A percentile compares a stretch with the other conserved stretches of the same genome.
These are phyloP conservation scores for Lipomyces yamanashiensis DNA, from an alignment of 805 yeast species.

Conservation along the genomic window DNA sequence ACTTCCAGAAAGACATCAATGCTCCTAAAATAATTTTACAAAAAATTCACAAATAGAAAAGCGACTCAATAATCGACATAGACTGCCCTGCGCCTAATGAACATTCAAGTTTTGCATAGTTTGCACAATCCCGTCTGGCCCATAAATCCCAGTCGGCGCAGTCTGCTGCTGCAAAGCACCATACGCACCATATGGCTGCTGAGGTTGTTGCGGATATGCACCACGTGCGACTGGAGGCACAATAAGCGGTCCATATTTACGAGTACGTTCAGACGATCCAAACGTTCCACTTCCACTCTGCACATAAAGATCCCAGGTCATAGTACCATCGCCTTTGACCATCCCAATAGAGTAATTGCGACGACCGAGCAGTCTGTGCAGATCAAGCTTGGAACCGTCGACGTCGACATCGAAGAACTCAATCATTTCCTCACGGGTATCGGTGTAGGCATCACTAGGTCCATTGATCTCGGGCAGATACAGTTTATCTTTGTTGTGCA, in stretches of 20 bases:
- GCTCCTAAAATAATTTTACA: too few relatives aligned
- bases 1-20: too few relatives aligned
- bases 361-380: constrained; percentile 25
- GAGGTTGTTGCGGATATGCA: neutral
- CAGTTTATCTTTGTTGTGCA: constrained; percentile 76
- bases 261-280: constrained; percentile 22
- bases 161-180: constrained; percentile 14
- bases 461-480: constrained; percentile 30
- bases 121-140: constrained; percentile 18
- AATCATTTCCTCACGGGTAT: constrained; percentile 37
- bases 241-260: constrained; percentile 31
- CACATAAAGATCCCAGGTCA: constrained; percentile 35
- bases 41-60: too few relatives aligned
- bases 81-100: neutral
- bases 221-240: constrained; percentile 19
- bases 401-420: constrained; percentile 36
- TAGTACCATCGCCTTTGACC: constrained; percentile 19
- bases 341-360: constrained; percentile 31
- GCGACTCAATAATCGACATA: neutral
- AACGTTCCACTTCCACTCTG: constrained; percentile 21
- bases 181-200: neutral
- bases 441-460: constrained; percentile 11
- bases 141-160: constrained; percentile 12
- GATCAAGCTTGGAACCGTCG: constrained; percentile 32
- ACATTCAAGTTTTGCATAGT: constrained; percentile 19